These are phyloP conservation scores for Fremontodendron californicum DNA, from an alignment of 345 rosid genomes.

Conservation along the genomic window DNA sequence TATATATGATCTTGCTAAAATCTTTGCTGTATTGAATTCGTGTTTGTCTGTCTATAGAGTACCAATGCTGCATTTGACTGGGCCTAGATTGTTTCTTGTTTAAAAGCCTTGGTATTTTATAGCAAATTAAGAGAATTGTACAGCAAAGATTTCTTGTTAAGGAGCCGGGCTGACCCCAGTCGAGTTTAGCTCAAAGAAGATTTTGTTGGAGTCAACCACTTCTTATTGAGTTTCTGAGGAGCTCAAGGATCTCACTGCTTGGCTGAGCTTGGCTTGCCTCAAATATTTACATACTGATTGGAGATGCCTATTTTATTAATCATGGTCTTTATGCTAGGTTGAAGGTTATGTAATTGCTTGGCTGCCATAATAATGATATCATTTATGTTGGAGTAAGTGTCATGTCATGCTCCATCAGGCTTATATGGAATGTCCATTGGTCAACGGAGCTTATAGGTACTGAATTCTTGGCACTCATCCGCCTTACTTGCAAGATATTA, in stretches of 20 bases:
- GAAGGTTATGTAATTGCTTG: conserved; percentile 22
- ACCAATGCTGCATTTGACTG: conserved; percentile 5
- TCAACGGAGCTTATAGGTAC: conserved; percentile 34
- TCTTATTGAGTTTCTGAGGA: neutral
- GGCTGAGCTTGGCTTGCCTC: conserved; percentile 12
- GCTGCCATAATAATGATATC: conserved; percentile 16
- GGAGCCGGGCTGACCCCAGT: conserved; percentile 17
- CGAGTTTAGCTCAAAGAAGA: conserved; percentile 16
- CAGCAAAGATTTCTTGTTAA: conserved; percentile 4
- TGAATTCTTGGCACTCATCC: conserved; percentile 21
- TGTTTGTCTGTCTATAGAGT: neutral
- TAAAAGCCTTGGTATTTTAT: conserved; percentile 8
- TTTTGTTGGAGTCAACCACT: neutral
- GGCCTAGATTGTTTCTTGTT: conserved; percentile 15
- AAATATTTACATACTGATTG: conserved; percentile 15
- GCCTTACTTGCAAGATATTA: conserved; percentile 6
- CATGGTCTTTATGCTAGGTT: conserved; percentile 9
- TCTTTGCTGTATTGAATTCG: conserved; percentile 3
- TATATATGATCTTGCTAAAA: neutral
- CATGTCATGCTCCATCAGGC: conserved; percentile 27
- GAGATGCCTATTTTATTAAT: neutral
- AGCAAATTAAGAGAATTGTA: neutral
- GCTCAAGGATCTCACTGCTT: conserved; percentile 13
- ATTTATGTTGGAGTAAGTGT: conserved; percentile 25
- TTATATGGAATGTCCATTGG: conserved; percentile 20